A percentile compares a stretch with the other conserved stretches of the same genome.
phyloP scores from a whole-genome alignment of 2,329 filamentous ascomycete genomes.

The Fusarium sp. region DNA sequence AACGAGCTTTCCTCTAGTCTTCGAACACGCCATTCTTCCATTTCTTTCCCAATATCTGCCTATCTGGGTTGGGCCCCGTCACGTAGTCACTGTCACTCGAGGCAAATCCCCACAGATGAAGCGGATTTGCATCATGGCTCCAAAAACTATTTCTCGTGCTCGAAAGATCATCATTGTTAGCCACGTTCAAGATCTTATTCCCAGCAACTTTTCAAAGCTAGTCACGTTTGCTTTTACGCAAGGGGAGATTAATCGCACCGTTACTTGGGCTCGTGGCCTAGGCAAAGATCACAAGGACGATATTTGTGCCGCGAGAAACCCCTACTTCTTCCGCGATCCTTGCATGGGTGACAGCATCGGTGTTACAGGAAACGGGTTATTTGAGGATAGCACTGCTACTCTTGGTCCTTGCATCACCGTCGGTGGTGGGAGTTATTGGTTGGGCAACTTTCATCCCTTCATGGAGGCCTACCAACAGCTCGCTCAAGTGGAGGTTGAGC shows the following conservation, averaged over 20 bases:
- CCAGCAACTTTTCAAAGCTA: slow-evolving; percentile 43
- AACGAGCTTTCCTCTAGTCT: slow-evolving; percentile 53
- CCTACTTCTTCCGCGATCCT: slow-evolving; percentile 54
- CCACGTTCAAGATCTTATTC: slow-evolving; percentile 55
- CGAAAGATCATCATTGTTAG: slow-evolving; percentile 52
- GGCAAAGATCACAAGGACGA: slow-evolving; percentile 52
- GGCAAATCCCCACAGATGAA: slow-evolving; percentile 49
- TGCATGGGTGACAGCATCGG: slow-evolving; percentile 60
- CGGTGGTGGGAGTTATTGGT: slow-evolving; percentile 52
- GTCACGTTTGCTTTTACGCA: slow-evolving; percentile 52
- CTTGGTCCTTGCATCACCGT: slow-evolving; percentile 54
- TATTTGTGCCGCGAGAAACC: slow-evolving; percentile 53
- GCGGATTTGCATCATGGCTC: slow-evolving; percentile 55
- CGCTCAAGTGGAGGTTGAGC: slow-evolving; percentile 47
- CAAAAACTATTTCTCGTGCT: slow-evolving; percentile 46
- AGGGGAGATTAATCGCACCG: slow-evolving; percentile 49
- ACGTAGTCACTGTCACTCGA: slow-evolving; percentile 52
- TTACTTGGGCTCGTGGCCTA: slow-evolving; percentile 54
- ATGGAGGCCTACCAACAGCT: slow-evolving; percentile 47
- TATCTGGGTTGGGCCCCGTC: slow-evolving; percentile 53
- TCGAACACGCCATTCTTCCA: slow-evolving; percentile 56
- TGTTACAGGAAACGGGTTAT: slow-evolving; percentile 42
- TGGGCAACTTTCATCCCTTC: slow-evolving; percentile 58
- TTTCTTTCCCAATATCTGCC: slow-evolving; percentile 55
- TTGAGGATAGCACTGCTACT: slow-evolving; percentile 53